Evolutionary conservation across 2,329 filamentous ascomycete species (phyloP).

Genomic region (Xylariaceae sp.): DNA sequence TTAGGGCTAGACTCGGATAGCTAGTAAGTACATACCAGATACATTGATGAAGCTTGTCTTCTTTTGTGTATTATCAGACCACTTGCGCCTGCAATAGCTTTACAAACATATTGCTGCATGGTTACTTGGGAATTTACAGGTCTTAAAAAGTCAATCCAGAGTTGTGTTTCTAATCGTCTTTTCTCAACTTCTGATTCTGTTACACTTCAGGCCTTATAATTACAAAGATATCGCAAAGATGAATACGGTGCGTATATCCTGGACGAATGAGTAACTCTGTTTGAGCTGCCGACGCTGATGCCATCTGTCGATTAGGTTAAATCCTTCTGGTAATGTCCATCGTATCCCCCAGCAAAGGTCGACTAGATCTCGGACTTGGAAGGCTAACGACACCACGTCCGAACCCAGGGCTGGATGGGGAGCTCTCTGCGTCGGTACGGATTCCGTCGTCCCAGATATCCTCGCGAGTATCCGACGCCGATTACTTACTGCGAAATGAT

Average conservation of each 20-base stretch:
- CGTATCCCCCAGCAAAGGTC: conserved; percentile 1
- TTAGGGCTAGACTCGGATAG: too few species aligned
- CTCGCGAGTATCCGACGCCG: not conserved
- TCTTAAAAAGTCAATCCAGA: too few species aligned
- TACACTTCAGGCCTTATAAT: not conserved
- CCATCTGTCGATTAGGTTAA: conserved; percentile 42
- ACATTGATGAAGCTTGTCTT: conserved; percentile 9
- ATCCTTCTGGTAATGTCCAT: conserved; percentile 56
- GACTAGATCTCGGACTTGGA: not conserved
- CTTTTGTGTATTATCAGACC: not conserved
- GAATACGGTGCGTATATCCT: conserved; percentile 18
- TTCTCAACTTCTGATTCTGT: not conserved
- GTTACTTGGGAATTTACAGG: too few species aligned
- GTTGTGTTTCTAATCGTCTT: too few species aligned
- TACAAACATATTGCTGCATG: too few species aligned
- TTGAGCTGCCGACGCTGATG: conserved; percentile 16
- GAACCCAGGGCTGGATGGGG: conserved; percentile 79
- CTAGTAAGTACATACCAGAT: conserved; percentile 1
- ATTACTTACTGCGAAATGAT: conserved; percentile 1
- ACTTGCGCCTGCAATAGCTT: too few species aligned
- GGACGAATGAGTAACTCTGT: not conserved
- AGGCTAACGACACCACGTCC: conserved; percentile 7
- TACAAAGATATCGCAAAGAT: conserved; percentile 2
- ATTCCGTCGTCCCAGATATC: conserved; percentile 1
- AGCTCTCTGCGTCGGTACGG: conserved; percentile 75